Percentiles rank a stretch among this genome's conserved stretches.
phyloP scores from a whole-genome alignment of 1,139 yeast species.

The Kluyveromyces marxianus region DNA sequence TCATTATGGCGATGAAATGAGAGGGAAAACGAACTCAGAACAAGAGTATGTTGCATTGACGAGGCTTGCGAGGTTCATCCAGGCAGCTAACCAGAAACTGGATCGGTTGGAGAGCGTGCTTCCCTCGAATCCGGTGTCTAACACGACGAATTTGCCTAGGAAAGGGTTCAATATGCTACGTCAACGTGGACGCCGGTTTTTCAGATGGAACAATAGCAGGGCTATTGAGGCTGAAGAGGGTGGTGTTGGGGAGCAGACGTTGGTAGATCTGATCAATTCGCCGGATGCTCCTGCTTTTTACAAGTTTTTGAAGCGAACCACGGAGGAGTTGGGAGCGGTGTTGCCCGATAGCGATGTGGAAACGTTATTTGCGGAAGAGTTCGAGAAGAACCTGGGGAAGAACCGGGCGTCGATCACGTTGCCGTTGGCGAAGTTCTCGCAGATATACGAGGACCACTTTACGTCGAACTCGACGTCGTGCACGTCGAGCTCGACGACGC shows the following conservation, averaged over 20 bases:
- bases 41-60: conserved; percentile 5
- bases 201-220: conserved; percentile 5
- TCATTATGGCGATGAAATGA: neutral
- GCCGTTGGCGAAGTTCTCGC: conserved; percentile 4
- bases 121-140: conserved; percentile 4
- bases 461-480: neutral
- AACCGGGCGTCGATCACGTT: neutral
- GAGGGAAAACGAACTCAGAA: neutral
- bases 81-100: conserved; percentile 6
- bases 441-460: conserved; percentile 7
- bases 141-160: neutral
- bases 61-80: conserved; percentile 7
- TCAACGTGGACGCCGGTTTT: conserved; percentile 8
- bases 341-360: conserved; percentile 6
- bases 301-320: conserved; percentile 7
- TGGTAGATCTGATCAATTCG: neutral
- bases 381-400: neutral
- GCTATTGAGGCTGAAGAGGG: neutral
- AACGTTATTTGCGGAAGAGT: conserved; percentile 4
- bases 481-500: conserved; percentile 1
- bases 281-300: conserved; percentile 4
- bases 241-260: neutral
- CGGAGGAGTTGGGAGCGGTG: conserved; percentile 7
- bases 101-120: conserved; percentile 9
- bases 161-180: conserved; percentile 7